Evolutionary conservation across 2,329 filamentous ascomycete species (phyloP), one percentile per base, ranked within the genome.

Genomic region (Nemania abortiva): DNA sequence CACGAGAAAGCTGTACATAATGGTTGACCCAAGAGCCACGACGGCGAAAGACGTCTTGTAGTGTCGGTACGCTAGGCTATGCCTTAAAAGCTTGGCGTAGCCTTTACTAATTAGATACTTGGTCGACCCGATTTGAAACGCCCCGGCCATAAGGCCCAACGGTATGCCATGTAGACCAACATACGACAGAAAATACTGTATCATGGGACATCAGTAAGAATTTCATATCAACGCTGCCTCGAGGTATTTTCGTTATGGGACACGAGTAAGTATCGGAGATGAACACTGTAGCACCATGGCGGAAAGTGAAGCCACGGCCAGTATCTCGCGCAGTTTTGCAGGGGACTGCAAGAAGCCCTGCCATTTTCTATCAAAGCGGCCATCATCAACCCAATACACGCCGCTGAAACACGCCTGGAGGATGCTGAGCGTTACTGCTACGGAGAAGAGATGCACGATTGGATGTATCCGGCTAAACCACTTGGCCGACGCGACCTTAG

Each of bases 131-230:
- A 67, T 67, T 18, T 70, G 63, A n/a, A 57, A 70, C 0, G 68
- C 64, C n/a, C 68, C 68, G 6, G 65, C 61, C 59, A 70, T 66
- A 6, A 70, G 64, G n/a, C 68, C 68, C 7, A 70, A 34, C 0
- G 68, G 68, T 31, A 70, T 61, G 31, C 68, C 68, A 15, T 62
- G 6, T 5, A 47, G 2, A 22, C 64, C 20, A 18, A 20, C 64
- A 64, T 70, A 24, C 68, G 68, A 24, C 68, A 64, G n/a, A 70
- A 70, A 10, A 70, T 67, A 22, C 68, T 70, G 22, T 22, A 18
- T n/a, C n/a, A 4, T 2, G 15, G 13, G 2, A 15, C 1, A 52
- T 65, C 13, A 68, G 60, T 29, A 18, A 18, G 31, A n/a, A n/a
- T 34, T 34, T 34, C 4, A 9, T 34, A 34, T 34, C 31, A 15